Conservation (phyloP, 169 alveolate genomes). For the Plasmodium ovale region DNA sequence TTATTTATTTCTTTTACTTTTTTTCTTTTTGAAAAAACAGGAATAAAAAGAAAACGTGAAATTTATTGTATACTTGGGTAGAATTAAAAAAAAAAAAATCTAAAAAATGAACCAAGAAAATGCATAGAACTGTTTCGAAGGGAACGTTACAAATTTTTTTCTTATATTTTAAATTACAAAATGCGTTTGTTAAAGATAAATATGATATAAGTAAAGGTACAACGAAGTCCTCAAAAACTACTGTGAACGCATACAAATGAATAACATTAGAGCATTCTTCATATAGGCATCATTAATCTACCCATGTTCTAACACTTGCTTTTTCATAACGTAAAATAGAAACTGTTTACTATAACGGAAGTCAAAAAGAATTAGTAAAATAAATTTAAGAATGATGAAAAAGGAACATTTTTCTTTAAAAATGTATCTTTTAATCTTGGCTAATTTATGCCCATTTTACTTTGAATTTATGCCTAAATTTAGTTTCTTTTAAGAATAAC, state of each 20-base stretch:
- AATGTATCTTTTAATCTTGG: neutral
- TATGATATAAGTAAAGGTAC: neutral
- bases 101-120: too few species aligned
- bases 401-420: neutral
- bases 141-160: too few species aligned
- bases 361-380: neutral
- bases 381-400: neutral
- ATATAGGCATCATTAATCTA: neutral
- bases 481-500: neutral
- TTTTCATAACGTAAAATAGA: neutral
- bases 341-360: neutral
- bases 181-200: neutral
- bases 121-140: too few species aligned
- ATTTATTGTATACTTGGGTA: too few species aligned
- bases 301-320: neutral
- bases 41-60: too few species aligned
- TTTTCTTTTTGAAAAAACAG: too few species aligned
- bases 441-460: neutral
- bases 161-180: neutral
- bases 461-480: neutral
- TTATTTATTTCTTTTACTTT: too few species aligned
- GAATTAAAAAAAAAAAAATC: too few species aligned
- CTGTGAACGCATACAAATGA: slow-evolving; percentile 1
- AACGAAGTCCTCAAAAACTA: neutral
- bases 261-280: neutral